phyloP scores from a whole-genome alignment of 2,329 filamentous ascomycete species.

The Scleromitrula shiraiana region DNA sequence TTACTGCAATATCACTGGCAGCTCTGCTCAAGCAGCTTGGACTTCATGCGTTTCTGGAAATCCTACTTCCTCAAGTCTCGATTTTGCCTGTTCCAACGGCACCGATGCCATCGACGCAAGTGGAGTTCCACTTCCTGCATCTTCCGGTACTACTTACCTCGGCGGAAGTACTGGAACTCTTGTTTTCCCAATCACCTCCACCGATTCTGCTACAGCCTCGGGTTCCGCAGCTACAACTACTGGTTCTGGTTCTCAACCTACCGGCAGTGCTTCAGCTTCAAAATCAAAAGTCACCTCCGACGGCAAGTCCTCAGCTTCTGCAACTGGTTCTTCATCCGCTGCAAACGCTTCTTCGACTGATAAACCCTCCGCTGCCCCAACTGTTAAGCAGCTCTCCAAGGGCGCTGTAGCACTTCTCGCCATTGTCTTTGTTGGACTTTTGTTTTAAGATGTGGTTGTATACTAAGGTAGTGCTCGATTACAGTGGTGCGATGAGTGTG shows the following conservation, averaged over 20 bases:
- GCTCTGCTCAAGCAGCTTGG: constrained; percentile 2
- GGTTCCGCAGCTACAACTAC: constrained; percentile 1
- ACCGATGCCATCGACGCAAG: background rate
- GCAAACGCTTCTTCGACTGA: background rate
- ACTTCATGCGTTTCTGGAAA: background rate
- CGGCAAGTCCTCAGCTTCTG: background rate
- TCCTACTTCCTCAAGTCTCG: background rate
- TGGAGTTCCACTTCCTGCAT: background rate
- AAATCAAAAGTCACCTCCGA: background rate
- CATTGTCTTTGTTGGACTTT: constrained; percentile 5
- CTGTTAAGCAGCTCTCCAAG: constrained; percentile 6
- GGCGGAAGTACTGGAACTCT: constrained; percentile 2
- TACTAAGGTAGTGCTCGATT: too few relatives aligned
- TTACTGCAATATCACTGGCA: constrained; percentile 7
- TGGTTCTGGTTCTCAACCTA: background rate
- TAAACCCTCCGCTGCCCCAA: background rate
- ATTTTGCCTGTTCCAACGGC: constrained; percentile 1
- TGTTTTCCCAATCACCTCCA: background rate
- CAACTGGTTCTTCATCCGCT: background rate
- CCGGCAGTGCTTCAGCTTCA: background rate
- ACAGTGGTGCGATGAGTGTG: too few relatives aligned
- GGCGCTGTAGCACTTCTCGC: constrained; percentile 5
- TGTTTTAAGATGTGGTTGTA: background rate
- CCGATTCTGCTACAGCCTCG: background rate
- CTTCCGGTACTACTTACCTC: background rate